Percentiles rank a stretch among this genome's conserved stretches.
Conservation (phyloP, 1,139 yeast species). For the Nakaseomyces uthaithaninus region DNA sequence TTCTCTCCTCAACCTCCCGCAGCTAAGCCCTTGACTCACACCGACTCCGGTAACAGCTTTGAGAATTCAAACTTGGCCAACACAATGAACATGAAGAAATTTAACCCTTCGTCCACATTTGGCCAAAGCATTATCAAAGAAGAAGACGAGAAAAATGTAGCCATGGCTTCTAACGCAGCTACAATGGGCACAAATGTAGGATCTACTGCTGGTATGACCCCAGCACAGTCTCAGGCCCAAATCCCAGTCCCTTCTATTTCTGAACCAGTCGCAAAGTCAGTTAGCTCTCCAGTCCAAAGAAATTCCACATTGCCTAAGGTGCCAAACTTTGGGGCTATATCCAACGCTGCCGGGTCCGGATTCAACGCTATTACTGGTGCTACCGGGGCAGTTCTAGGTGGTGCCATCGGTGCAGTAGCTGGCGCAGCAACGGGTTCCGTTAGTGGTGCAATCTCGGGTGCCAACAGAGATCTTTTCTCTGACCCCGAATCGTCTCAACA, state of each 20-base stretch:
- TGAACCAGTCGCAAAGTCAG: conserved; percentile 17
- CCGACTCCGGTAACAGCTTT: conserved; percentile 19
- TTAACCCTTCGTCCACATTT: conserved; percentile 49
- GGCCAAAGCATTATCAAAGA: conserved; percentile 47
- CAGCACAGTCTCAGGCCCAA: conserved; percentile 14
- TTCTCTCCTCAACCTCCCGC: conserved; percentile 31
- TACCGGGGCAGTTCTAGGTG: conserved; percentile 13
- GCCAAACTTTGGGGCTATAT: conserved; percentile 26
- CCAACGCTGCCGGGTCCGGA: conserved; percentile 13
- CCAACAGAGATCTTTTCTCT: conserved; percentile 46
- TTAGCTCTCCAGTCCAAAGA: conserved; percentile 26
- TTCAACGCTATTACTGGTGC: conserved; percentile 13
- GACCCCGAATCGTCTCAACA: conserved; percentile 56
- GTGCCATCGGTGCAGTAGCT: conserved; percentile 13
- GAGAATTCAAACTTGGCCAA: conserved; percentile 17
- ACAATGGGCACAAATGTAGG: conserved; percentile 8
- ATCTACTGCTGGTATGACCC: conserved; percentile 21
- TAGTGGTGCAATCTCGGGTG: conserved; percentile 11
- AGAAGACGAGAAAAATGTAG: conserved; percentile 26
- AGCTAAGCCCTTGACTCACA: conserved; percentile 25
- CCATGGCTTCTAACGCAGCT: conserved; percentile 5
- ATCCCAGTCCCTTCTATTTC: conserved; percentile 11
- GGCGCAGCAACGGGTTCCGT: conserved; percentile 13
- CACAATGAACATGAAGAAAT: conserved; percentile 20
- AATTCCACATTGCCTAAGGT: conserved; percentile 26